Conservation (phyloP, 1,139 yeast genomes). For the Geotrichum reessii region DNA sequence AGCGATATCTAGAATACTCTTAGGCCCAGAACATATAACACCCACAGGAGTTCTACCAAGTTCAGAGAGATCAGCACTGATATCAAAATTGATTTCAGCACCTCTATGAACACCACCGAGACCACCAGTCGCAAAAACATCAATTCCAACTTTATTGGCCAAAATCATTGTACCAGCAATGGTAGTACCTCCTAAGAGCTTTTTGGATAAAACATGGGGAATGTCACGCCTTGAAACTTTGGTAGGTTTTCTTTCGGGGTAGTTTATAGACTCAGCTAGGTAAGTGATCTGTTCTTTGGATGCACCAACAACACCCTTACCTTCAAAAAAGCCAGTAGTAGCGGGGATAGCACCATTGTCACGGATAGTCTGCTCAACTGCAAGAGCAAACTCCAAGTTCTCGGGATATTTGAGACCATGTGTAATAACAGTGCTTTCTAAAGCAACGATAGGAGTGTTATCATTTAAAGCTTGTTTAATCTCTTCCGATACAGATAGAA, state of each 20-base stretch:
- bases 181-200: slow-evolving; percentile 77
- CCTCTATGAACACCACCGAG: slow-evolving; percentile 88
- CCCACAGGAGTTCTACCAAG: slow-evolving; percentile 76
- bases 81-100: slow-evolving; percentile 68
- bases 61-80: slow-evolving; percentile 84
- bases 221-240: slow-evolving; percentile 82
- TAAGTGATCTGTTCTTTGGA: slow-evolving; percentile 42
- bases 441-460: slow-evolving; percentile 62
- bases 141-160: slow-evolving; percentile 68
- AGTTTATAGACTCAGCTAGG: slow-evolving; percentile 41
- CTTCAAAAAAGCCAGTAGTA: slow-evolving; percentile 72
- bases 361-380: slow-evolving; percentile 60
- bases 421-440: slow-evolving; percentile 82
- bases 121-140: slow-evolving; percentile 90
- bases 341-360: slow-evolving; percentile 73
- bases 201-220: slow-evolving; percentile 61
- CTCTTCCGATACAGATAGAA: slow-evolving; percentile 48
- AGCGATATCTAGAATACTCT: slow-evolving; percentile 73
- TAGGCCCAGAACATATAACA: slow-evolving; percentile 90
- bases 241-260: slow-evolving; percentile 33
- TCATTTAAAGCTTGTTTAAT: slow-evolving; percentile 54
- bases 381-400: slow-evolving; percentile 64
- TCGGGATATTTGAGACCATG: slow-evolving; percentile 86
- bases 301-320: slow-evolving; percentile 68
- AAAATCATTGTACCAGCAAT: slow-evolving; percentile 86